These are phyloP conservation scores for Phytopythium boreale DNA, from an alignment of 352 stramenopile genomes.

Conservation along the genomic window DNA sequence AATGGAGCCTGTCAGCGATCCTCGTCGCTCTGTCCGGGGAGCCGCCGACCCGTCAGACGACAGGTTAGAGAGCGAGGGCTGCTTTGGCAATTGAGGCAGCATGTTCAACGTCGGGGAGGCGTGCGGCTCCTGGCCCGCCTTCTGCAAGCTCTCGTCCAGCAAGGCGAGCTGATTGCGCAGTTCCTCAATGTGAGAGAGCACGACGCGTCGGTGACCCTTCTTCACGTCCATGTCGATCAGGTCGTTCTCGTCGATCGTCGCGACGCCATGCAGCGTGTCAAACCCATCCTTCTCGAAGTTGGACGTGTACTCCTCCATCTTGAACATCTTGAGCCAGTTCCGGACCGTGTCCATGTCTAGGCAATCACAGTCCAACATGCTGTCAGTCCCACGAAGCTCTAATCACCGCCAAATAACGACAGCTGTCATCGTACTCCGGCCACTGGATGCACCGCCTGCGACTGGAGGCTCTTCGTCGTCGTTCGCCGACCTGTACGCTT, in stretches of 20 bases:
- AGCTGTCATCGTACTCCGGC: constrained; percentile 39
- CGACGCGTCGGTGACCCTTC: constrained; percentile 83
- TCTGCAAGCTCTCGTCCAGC: constrained; percentile 59
- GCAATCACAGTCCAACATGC: background rate
- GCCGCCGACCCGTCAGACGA: constrained; percentile 12
- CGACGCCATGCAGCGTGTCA: constrained; percentile 79
- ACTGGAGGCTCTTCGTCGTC: constrained; percentile 43
- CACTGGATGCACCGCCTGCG: constrained; percentile 22
- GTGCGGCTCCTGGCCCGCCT: constrained; percentile 57
- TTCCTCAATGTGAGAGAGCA: constrained; percentile 85
- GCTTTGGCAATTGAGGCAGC: constrained; percentile 56
- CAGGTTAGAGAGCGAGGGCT: constrained; percentile 37
- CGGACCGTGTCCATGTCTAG: constrained; percentile 78
- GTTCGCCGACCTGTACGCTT: constrained; percentile 13
- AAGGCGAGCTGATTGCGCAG: constrained; percentile 61
- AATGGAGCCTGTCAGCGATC: constrained; percentile 28
- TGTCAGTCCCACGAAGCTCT: background rate
- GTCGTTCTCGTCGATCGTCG: constrained; percentile 85
- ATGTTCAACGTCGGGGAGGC: constrained; percentile 78
- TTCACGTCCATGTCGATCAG: constrained; percentile 88
- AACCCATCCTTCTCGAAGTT: constrained; percentile 89
- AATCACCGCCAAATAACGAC: background rate
- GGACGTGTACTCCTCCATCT: constrained; percentile 86
- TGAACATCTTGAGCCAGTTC: constrained; percentile 84
- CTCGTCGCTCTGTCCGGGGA: constrained; percentile 44